Evolutionary conservation across 78 protist species (phyloP).

Genomic region (Dictyostelium firmibasis): DNA sequence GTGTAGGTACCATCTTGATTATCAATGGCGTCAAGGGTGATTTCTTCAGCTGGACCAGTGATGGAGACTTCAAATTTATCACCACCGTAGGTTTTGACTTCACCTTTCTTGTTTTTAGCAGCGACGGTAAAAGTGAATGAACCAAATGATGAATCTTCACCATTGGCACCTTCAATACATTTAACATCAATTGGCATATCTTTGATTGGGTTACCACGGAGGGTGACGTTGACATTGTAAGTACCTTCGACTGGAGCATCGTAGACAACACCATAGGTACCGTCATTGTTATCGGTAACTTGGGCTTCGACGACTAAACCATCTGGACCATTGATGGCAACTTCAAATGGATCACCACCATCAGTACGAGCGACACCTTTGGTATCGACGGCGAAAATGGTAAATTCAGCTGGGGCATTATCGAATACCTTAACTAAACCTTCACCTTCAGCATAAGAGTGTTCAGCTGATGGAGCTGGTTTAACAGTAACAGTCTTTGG

Average conservation of each 20-base stretch:
- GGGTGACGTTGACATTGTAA: conserved; percentile 46
- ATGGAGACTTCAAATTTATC: conserved; percentile 70
- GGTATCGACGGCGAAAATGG: conserved; percentile 61
- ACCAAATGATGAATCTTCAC: conserved; percentile 55
- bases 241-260: conserved; percentile 69
- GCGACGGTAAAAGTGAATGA: conserved; percentile 83
- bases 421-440: conserved; percentile 71
- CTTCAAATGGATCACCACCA: conserved; percentile 80
- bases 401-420: conserved; percentile 74
- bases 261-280: conserved; percentile 77
- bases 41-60: conserved; percentile 75
- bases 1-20: conserved; percentile 81
- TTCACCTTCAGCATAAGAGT: conserved; percentile 79
- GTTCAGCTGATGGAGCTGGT: conserved; percentile 54
- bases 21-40: conserved; percentile 53
- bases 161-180: conserved; percentile 80
- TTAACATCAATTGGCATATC: conserved; percentile 73
- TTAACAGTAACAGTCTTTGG: conserved; percentile 76
- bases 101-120: conserved; percentile 82
- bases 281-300: conserved; percentile 82
- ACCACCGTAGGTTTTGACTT: conserved; percentile 76
- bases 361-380: conserved; percentile 46
- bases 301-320: conserved; percentile 60
- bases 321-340: conserved; percentile 69
- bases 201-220: conserved; percentile 58